Evolutionary conservation across 352 stramenopile genomes (phyloP).

Genomic region (Phytopythium kandeliae): DNA sequence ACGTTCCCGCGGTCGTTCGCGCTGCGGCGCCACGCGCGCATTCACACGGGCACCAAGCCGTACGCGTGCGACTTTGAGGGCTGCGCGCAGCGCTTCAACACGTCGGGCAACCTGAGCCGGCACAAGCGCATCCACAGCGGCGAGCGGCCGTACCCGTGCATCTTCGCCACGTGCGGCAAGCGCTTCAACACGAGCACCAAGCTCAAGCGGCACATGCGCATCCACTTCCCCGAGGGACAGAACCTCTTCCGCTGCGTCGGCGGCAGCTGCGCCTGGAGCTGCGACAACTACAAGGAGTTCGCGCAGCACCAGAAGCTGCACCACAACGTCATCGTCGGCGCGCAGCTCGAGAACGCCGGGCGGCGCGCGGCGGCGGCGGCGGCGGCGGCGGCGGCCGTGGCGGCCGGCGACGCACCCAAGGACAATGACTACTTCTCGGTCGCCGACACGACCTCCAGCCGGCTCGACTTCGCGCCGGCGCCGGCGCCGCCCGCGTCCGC

Average conservation of each 20-base stretch:
- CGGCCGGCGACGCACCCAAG: conserved; percentile 5
- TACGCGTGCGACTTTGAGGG: conserved; percentile 76
- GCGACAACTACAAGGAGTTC: conserved; percentile 86
- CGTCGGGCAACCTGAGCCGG: conserved; percentile 80
- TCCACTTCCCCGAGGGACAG: conserved; percentile 76
- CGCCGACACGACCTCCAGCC: conserved; percentile 16
- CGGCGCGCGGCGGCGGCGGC: background rate
- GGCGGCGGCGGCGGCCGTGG: background rate
- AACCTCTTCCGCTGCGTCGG: conserved; percentile 70
- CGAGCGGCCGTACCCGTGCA: conserved; percentile 76
- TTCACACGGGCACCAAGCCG: conserved; percentile 79
- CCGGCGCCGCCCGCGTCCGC: conserved; percentile 14
- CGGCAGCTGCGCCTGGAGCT: conserved; percentile 49
- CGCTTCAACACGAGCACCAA: conserved; percentile 89
- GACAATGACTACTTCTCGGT: conserved; percentile 40
- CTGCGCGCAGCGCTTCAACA: conserved; percentile 80
- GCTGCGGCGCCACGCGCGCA: conserved; percentile 76
- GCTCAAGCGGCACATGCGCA: conserved; percentile 84
- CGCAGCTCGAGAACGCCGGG: conserved; percentile 16
- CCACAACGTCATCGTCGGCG: conserved; percentile 65
- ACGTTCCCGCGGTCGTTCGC: conserved; percentile 81
- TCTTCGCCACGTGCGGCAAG: conserved; percentile 74
- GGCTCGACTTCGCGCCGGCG: conserved; percentile 6
- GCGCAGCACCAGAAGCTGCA: conserved; percentile 70
- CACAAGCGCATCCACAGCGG: conserved; percentile 87